A percentile compares a stretch with the other conserved stretches of the same genome.
Conservation (phyloP, 2,329 filamentous ascomycete genomes). For the Penicillium sumatraense region DNA sequence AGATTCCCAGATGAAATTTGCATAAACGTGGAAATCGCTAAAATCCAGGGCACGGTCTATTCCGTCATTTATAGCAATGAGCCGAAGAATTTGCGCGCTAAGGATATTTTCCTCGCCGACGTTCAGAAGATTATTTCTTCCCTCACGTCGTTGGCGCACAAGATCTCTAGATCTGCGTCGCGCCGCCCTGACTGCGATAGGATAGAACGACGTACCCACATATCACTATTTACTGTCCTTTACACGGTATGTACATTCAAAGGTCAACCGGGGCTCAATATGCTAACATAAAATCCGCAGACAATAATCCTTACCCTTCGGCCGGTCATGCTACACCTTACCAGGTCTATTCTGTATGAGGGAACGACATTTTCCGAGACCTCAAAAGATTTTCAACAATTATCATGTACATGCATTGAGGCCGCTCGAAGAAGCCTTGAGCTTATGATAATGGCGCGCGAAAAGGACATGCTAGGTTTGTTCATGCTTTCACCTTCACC, state of each 20-base stretch:
- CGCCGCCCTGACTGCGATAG: no score
- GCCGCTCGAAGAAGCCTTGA: slow-evolving; percentile 8
- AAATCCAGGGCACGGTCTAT: slow-evolving; percentile 7
- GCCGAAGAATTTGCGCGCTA: background rate
- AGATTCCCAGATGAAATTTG: no score
- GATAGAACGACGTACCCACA: slow-evolving; percentile 3
- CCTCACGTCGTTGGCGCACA: background rate
- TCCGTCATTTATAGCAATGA: slow-evolving; percentile 11
- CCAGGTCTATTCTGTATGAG: slow-evolving; percentile 1
- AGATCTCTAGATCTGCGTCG: background rate
- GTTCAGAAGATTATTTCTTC: slow-evolving; percentile 7
- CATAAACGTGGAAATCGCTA: slow-evolving; percentile 8
- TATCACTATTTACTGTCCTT: slow-evolving; percentile 7
- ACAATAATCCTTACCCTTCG: slow-evolving; percentile 10
- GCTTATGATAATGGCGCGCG: slow-evolving; percentile 2
- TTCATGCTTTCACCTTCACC: background rate
- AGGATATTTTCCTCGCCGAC: slow-evolving; percentile 1
- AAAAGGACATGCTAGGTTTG: slow-evolving; percentile 3
- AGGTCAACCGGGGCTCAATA: background rate
- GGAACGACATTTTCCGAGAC: slow-evolving; percentile 5
- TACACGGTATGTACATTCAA: slow-evolving; percentile 3
- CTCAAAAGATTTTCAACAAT: background rate
- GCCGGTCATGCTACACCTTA: slow-evolving; percentile 6
- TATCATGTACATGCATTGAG: slow-evolving; percentile 9
- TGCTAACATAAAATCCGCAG: background rate